A percentile compares a stretch with the other conserved stretches of the same genome.
These are phyloP conservation scores for Raffaelea ambrosiae DNA, from an alignment of 2,329 filamentous ascomycete genomes.

Conservation along the genomic window DNA sequence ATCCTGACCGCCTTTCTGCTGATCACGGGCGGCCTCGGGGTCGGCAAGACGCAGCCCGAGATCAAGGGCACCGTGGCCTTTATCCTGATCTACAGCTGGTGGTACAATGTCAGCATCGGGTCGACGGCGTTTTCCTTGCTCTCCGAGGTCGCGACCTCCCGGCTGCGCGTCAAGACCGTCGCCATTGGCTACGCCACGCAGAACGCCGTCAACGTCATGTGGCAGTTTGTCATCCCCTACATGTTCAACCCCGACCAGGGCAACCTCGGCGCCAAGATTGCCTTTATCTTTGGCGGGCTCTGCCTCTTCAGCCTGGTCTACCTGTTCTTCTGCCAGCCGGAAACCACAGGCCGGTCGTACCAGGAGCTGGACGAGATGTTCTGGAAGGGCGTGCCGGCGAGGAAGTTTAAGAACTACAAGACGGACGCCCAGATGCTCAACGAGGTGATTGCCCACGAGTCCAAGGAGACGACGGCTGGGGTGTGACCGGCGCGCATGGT, in stretches of 20 bases:
- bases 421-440: neutral
- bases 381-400: conserved; percentile 9
- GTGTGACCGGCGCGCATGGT: no score
- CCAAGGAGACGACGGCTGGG: no score
- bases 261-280: conserved; percentile 25
- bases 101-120: conserved; percentile 31
- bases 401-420: conserved; percentile 10
- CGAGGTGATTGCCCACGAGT: neutral
- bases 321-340: conserved; percentile 35
- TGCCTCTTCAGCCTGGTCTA: conserved; percentile 18
- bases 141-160: conserved; percentile 27
- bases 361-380: conserved; percentile 41
- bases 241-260: conserved; percentile 14
- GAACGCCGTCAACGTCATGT: conserved; percentile 16
- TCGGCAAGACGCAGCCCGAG: conserved; percentile 7
- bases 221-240: conserved; percentile 14
- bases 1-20: conserved; percentile 29
- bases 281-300: conserved; percentile 26
- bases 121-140: conserved; percentile 28
- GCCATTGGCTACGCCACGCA: conserved; percentile 27
- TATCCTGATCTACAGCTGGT: conserved; percentile 28
- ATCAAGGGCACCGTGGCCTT: conserved; percentile 23
- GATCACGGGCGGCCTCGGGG: conserved; percentile 27
- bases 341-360: conserved; percentile 34
- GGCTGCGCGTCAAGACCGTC: conserved; percentile 30